A percentile compares a stretch with the other conserved stretches of the same genome.
phyloP scores from a whole-genome alignment of 2,329 filamentous ascomycete genomes.

The Alternaria conjuncta region DNA sequence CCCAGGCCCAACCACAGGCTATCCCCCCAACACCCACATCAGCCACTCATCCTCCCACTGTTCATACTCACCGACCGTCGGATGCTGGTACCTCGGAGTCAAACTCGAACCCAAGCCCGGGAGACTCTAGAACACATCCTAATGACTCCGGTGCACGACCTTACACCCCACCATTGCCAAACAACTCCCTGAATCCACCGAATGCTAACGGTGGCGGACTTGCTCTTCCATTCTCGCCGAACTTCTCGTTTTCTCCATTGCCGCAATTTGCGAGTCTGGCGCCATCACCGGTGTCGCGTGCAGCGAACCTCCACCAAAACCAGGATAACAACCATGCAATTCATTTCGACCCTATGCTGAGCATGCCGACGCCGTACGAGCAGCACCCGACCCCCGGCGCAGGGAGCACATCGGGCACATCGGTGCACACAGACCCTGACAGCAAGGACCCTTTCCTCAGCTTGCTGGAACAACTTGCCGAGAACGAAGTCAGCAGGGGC shows the following conservation, averaged over 20 bases:
- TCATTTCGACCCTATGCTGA: slow-evolving; percentile 50
- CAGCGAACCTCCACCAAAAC: slow-evolving; percentile 24
- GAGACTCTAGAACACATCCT: slow-evolving; percentile 26
- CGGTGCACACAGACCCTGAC: slow-evolving; percentile 58
- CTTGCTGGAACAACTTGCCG: slow-evolving; percentile 79
- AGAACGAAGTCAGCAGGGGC: slow-evolving; percentile 75
- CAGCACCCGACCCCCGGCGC: slow-evolving; percentile 55
- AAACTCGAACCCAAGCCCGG: slow-evolving; percentile 32
- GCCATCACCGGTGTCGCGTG: slow-evolving; percentile 37
- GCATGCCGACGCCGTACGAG: slow-evolving; percentile 50
- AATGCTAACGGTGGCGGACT: slow-evolving; percentile 27
- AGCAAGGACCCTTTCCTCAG: slow-evolving; percentile 79
- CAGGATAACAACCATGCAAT: slow-evolving; percentile 21
- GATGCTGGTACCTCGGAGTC: slow-evolving; percentile 32
- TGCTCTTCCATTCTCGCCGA: slow-evolving; percentile 50
- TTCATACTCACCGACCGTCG: slow-evolving; percentile 26
- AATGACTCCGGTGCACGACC: slow-evolving; percentile 31
- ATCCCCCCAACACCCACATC: slow-evolving; percentile 40
- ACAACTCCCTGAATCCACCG: slow-evolving; percentile 20
- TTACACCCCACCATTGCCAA: slow-evolving; percentile 37
- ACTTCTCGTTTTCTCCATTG: slow-evolving; percentile 48
- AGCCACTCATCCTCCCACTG: slow-evolving; percentile 32
- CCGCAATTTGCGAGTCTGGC: slow-evolving; percentile 43
- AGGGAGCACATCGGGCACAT: slow-evolving; percentile 50
- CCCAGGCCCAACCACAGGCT: slow-evolving; percentile 27